phyloP scores from a whole-genome alignment of 2,329 filamentous ascomycete species.

The Aureobasidium pullulans region DNA sequence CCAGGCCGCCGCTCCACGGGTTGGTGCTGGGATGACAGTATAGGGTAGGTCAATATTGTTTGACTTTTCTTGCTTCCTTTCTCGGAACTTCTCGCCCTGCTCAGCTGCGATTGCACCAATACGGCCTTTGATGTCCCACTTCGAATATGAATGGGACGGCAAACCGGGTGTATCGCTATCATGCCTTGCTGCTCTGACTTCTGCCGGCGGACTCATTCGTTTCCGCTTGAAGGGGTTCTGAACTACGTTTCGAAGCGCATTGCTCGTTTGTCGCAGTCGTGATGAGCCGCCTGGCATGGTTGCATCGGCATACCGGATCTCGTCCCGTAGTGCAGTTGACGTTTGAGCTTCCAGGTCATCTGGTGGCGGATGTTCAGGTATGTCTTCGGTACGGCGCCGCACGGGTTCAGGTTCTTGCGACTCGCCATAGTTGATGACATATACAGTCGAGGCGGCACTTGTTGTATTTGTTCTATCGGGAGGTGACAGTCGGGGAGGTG shows the following conservation, averaged over 20 bases:
- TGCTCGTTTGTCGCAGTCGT: conserved; percentile 13
- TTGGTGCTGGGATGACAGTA: conserved; percentile 55
- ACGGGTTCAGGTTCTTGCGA: conserved; percentile 37
- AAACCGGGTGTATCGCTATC: conserved; percentile 19
- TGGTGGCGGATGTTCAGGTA: not conserved
- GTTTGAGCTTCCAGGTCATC: conserved; percentile 6
- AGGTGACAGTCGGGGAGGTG: conserved; percentile 43
- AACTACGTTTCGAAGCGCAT: conserved; percentile 41
- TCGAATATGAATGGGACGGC: conserved; percentile 37
- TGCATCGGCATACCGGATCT: not conserved
- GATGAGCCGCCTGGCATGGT: not conserved
- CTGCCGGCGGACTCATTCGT: conserved; percentile 51
- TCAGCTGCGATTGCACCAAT: conserved; percentile 44
- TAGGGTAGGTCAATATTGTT: conserved; percentile 43
- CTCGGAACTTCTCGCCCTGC: conserved; percentile 38
- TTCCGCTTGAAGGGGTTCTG: conserved; percentile 52
- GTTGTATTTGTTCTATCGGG: conserved; percentile 54
- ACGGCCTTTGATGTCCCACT: conserved; percentile 37
- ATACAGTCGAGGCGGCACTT: conserved; percentile 57
- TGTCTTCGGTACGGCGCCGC: conserved; percentile 20
- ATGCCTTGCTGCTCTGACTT: conserved; percentile 41
- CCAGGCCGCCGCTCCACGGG: conserved; percentile 45
- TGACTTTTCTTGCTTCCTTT: conserved; percentile 28
- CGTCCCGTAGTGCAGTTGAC: not conserved
- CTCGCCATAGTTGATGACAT: conserved; percentile 53